phyloP scores from a whole-genome alignment of 2,329 filamentous ascomycete genomes.

The Fusarium verticillioides region DNA sequence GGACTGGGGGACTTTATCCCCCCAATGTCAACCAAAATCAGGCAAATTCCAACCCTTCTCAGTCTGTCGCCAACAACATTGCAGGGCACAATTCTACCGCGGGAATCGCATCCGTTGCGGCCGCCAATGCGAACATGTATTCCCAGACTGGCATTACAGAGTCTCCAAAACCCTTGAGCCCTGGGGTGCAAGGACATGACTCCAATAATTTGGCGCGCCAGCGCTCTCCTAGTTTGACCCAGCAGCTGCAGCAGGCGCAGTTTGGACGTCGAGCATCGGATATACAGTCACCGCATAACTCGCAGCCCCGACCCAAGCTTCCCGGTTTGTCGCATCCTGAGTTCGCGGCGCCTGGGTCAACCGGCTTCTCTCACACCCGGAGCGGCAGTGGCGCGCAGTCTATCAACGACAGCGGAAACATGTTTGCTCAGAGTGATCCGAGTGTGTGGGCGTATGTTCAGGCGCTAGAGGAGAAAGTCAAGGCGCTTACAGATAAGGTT shows the following conservation, averaged over 20 bases:
- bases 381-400: slow-evolving; percentile 64
- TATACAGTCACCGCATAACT: slow-evolving; percentile 63
- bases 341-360: slow-evolving; percentile 47
- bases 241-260: slow-evolving; percentile 73
- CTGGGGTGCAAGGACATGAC: slow-evolving; percentile 66
- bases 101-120: slow-evolving; percentile 61
- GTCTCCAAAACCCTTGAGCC: slow-evolving; percentile 85
- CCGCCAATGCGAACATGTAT: slow-evolving; percentile 70
- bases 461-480: slow-evolving; percentile 69
- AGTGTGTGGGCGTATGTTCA: slow-evolving; percentile 80
- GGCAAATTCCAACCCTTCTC: slow-evolving; percentile 65
- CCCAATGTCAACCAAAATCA: slow-evolving; percentile 68
- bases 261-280: slow-evolving; percentile 65
- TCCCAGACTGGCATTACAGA: slow-evolving; percentile 81
- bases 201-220: slow-evolving; percentile 63
- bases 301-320: slow-evolving; percentile 53
- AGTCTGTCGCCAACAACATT: slow-evolving; percentile 58
- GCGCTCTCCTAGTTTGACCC: slow-evolving; percentile 72
- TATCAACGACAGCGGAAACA: slow-evolving; percentile 71
- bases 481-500: slow-evolving; percentile 51
- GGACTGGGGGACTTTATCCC: slow-evolving; percentile 68
- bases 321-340: slow-evolving; percentile 52
- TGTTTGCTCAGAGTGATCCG: slow-evolving; percentile 70
- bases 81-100: slow-evolving; percentile 60
- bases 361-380: slow-evolving; percentile 47